phyloP scores from a whole-genome alignment of 208 protist genomes.

The Balamuthia mandrillaris region DNA sequence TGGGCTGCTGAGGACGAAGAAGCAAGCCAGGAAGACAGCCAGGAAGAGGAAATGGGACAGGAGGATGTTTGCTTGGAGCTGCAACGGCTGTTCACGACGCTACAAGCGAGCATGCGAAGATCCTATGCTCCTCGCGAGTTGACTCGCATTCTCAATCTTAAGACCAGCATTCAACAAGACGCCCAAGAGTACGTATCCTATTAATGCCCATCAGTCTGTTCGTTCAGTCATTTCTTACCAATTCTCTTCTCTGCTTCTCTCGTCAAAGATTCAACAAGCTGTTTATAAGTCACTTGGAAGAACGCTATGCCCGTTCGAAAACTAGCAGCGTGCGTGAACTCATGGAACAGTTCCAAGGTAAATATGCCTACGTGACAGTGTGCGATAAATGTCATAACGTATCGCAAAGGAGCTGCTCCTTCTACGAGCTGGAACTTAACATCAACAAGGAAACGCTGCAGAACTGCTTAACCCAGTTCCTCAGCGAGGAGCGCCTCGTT shows the following conservation, averaged over 20 bases:
- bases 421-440: conserved; percentile 37
- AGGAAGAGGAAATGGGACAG: neutral
- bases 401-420: conserved; percentile 10
- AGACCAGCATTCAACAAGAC: conserved; percentile 35
- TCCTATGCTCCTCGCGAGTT: neutral
- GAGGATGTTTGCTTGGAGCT: conserved; percentile 18
- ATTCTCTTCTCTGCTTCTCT: neutral
- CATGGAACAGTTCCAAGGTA: neutral
- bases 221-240: neutral
- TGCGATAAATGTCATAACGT: conserved; percentile 24
- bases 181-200: conserved; percentile 20
- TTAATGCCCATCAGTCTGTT: neutral
- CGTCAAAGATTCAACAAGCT: conserved; percentile 24
- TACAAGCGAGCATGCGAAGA: neutral
- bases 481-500: conserved; percentile 3
- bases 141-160: conserved; percentile 9
- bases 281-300: conserved; percentile 27
- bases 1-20: neutral
- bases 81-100: neutral
- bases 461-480: neutral
- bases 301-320: neutral
- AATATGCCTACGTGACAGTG: conserved; percentile 38
- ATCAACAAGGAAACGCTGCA: conserved; percentile 17
- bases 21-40: neutral
- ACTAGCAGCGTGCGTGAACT: neutral